phyloP scores from a whole-genome alignment of 2,329 filamentous ascomycete genomes.

The Xylaria sp. region DNA sequence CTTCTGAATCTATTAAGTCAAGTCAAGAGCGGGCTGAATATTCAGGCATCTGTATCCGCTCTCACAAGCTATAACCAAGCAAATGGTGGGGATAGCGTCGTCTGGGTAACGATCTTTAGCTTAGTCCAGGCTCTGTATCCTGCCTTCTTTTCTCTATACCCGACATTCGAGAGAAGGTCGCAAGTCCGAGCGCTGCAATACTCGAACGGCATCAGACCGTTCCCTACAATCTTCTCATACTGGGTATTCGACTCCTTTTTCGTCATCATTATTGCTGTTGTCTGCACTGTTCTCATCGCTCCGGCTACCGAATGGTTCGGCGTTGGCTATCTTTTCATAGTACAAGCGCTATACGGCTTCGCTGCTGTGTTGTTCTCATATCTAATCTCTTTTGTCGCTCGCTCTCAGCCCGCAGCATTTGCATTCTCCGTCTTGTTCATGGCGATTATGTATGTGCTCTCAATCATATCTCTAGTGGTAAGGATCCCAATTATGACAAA shows the following conservation, averaged over 20 bases:
- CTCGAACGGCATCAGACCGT: slow-evolving; percentile 69
- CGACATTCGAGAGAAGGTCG: slow-evolving; percentile 64
- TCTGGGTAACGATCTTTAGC: slow-evolving; percentile 38
- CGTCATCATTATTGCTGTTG: slow-evolving; percentile 49
- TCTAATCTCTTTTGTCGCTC: slow-evolving; percentile 65
- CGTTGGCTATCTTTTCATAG: slow-evolving; percentile 65
- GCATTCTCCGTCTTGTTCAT: slow-evolving; percentile 52
- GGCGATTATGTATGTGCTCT: slow-evolving; percentile 35
- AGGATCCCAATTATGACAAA: slow-evolving; percentile 3
- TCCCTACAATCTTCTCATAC: slow-evolving; percentile 69
- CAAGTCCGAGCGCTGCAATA: slow-evolving; percentile 71
- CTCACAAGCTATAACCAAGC: slow-evolving; percentile 29
- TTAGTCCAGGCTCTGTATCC: slow-evolving; percentile 63
- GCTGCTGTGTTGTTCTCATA: slow-evolving; percentile 66
- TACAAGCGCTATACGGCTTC: slow-evolving; percentile 68
- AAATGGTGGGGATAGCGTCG: slow-evolving; percentile 29
- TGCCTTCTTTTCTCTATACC: slow-evolving; percentile 70
- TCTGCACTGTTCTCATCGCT: slow-evolving; percentile 62
- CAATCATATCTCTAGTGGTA: slow-evolving; percentile 37
- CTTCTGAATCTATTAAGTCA: neutral
- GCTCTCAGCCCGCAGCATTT: slow-evolving; percentile 68
- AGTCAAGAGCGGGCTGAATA: neutral
- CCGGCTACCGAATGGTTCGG: slow-evolving; percentile 60
- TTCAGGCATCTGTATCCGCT: slow-evolving; percentile 20
- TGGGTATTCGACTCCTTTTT: slow-evolving; percentile 67